A percentile compares a stretch with the other conserved stretches of the same genome.
These are phyloP conservation scores for Rhexocercosporidium sp. DNA, from an alignment of 2,329 filamentous ascomycete species.

Conservation along the genomic window DNA sequence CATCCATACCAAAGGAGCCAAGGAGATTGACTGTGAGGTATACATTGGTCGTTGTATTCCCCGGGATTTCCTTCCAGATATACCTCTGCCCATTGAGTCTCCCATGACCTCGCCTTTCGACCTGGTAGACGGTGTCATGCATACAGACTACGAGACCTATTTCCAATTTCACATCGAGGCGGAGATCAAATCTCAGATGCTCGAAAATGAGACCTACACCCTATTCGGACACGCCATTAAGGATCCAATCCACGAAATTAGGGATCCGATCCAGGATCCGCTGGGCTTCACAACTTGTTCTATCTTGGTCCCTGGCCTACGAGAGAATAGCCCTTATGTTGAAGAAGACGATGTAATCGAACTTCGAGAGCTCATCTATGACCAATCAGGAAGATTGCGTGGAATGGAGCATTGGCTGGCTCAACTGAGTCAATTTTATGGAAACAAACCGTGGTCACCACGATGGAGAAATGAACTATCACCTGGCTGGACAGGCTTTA, in stretches of 20 bases:
- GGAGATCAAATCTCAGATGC: constrained; percentile 20
- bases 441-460: neutral
- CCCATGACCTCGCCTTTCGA: neutral
- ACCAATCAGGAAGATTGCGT: constrained; percentile 12
- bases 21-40: constrained; percentile 16
- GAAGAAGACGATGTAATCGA: constrained; percentile 32
- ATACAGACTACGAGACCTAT: constrained; percentile 13
- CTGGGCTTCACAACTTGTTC: neutral
- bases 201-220: constrained; percentile 26
- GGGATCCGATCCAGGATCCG: neutral
- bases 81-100: constrained; percentile 7
- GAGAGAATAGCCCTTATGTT: constrained; percentile 30
- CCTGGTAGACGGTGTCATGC: neutral
- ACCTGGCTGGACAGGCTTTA: constrained; percentile 25
- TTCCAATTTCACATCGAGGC: constrained; percentile 21
- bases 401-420: constrained; percentile 21
- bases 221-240: constrained; percentile 22
- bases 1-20: constrained; percentile 20
- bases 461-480: constrained; percentile 16
- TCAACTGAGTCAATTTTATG: neutral
- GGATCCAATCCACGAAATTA: neutral
- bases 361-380: constrained; percentile 26
- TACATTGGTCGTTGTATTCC: constrained; percentile 17
- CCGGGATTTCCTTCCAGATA: constrained; percentile 18
- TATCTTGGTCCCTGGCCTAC: constrained; percentile 27